Percentiles rank a stretch among this genome's conserved stretches.
phyloP scores from a whole-genome alignment of 2,329 filamentous ascomycete species.

The Boeremia lycopersici region DNA sequence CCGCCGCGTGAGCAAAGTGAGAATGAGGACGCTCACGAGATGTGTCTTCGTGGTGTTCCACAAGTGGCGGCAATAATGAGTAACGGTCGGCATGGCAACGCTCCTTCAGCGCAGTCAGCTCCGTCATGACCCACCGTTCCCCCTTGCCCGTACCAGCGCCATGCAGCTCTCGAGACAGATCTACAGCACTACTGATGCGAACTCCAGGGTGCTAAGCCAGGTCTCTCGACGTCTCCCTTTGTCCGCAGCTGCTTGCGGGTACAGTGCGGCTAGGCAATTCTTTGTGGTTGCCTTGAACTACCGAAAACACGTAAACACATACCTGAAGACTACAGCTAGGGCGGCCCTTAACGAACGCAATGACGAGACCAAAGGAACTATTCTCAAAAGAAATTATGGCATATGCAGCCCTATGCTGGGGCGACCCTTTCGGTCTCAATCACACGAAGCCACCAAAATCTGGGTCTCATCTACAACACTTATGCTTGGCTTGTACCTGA shows the following conservation, averaged over 20 bases:
- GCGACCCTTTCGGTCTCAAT: background rate
- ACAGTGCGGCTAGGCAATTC: background rate
- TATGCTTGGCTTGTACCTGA: background rate
- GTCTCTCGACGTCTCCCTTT: background rate
- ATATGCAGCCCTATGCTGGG: background rate
- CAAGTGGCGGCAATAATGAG: background rate
- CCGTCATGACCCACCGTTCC: constrained; percentile 9
- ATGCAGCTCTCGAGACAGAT: background rate
- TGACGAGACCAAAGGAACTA: background rate
- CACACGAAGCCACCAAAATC: background rate
- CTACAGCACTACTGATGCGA: background rate
- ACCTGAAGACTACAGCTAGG: background rate
- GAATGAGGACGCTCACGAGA: constrained; percentile 7
- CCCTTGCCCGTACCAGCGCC: constrained; percentile 7
- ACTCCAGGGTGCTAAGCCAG: background rate
- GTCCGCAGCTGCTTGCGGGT: background rate
- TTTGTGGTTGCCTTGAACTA: background rate
- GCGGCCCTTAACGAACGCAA: background rate
- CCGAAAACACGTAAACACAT: background rate
- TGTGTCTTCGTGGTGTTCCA: constrained; percentile 3
- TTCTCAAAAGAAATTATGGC: background rate
- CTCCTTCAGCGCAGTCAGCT: constrained; percentile 9
- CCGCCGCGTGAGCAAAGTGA: constrained; percentile 5
- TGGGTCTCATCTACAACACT: background rate
- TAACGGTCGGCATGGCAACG: constrained; percentile 11